Conservation (phyloP, 106 monocot genomes). For the Ottelia alismoides region DNA sequence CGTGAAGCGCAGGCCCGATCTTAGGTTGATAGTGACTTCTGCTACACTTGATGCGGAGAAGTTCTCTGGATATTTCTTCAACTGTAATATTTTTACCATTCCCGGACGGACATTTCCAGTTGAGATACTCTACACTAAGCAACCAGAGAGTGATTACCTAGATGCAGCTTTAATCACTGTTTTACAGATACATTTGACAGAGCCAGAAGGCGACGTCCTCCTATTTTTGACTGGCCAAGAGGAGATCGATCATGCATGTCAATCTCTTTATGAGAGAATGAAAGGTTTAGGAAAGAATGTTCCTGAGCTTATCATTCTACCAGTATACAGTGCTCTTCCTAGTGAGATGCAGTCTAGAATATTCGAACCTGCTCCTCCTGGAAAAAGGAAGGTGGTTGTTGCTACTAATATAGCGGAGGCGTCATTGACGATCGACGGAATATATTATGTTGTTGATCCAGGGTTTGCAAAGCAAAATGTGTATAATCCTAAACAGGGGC, state of each 20-base stretch:
- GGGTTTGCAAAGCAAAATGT: constrained; percentile 97
- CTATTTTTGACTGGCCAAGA: constrained; percentile 84
- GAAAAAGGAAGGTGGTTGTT: constrained; percentile 88
- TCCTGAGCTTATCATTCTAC: constrained; percentile 79
- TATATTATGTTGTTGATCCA: constrained; percentile 94
- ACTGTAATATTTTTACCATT: constrained; percentile 84
- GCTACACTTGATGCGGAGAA: constrained; percentile 89
- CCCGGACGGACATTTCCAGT: constrained; percentile 86
- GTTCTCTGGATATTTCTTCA: constrained; percentile 89
- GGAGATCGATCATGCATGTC: constrained; percentile 90
- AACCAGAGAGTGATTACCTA: constrained; percentile 79
- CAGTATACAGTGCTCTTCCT: constrained; percentile 86
- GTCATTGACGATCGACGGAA: constrained; percentile 89
- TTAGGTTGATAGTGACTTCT: constrained; percentile 79
- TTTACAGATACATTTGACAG: constrained; percentile 79
- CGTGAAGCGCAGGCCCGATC: constrained; percentile 53
- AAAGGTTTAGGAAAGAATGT: constrained; percentile 87
- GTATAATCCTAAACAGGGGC: constrained; percentile 84
- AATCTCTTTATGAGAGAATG: constrained; percentile 85
- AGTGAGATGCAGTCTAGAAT: constrained; percentile 94
- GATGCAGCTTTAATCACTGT: constrained; percentile 83
- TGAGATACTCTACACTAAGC: constrained; percentile 78
- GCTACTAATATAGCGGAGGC: constrained; percentile 93
- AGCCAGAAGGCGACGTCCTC: constrained; percentile 87
- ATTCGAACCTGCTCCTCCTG: constrained; percentile 74